A percentile compares a stretch with the other conserved stretches of the same genome.
These are phyloP conservation scores for Lecanicillium sp. DNA, from an alignment of 2,329 filamentous ascomycete species.

Conservation along the genomic window DNA sequence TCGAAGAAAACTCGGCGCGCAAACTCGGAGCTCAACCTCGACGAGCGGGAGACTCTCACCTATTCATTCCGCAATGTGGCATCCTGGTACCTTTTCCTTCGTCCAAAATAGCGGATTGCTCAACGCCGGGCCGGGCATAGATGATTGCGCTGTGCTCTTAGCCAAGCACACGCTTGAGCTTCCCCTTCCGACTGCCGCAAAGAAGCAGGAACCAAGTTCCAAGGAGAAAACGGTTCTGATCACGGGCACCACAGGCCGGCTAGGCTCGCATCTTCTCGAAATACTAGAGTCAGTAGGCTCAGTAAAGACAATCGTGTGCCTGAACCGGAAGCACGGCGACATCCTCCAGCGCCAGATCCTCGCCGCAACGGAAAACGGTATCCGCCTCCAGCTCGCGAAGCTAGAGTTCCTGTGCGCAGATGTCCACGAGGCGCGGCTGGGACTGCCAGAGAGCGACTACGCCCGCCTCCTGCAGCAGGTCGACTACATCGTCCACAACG, in stretches of 20 bases:
- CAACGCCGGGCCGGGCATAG: too few species aligned
- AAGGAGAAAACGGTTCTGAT: background rate
- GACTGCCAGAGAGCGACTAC: background rate
- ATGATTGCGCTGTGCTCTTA: too few species aligned
- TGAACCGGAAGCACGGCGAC: background rate
- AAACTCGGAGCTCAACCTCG: too few species aligned
- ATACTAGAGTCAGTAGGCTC: background rate
- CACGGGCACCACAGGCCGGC: background rate
- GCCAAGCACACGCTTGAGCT: too few species aligned
- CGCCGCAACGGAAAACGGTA: background rate
- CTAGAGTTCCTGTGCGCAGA: background rate
- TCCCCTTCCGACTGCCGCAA: too few species aligned
- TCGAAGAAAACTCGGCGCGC: too few species aligned
- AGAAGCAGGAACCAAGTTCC: too few species aligned
- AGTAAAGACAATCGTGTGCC: background rate
- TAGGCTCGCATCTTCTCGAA: background rate
- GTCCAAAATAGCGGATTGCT: too few species aligned
- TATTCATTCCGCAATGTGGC: too few species aligned
- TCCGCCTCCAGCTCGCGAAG: background rate
- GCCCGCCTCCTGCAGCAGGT: background rate
- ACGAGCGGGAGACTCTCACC: too few species aligned
- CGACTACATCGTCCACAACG: slow-evolving; percentile 9
- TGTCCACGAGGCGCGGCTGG: background rate
- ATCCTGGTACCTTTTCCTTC: too few species aligned
- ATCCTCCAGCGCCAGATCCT: background rate